Evolutionary conservation across 208 protist genomes (phyloP).

Genomic region (Crithidia brevicula): DNA sequence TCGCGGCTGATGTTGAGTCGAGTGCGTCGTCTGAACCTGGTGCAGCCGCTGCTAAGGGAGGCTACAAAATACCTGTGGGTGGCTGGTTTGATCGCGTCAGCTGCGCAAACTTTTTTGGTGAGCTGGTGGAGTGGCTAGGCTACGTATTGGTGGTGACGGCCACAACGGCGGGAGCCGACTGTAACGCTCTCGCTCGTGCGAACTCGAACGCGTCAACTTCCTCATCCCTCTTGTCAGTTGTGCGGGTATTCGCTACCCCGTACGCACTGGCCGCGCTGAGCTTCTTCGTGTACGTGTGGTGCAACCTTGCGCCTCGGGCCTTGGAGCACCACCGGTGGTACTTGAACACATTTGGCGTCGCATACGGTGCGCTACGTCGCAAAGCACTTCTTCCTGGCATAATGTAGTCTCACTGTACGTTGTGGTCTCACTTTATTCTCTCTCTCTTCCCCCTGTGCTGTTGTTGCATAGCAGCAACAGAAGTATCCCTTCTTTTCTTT

Average conservation of each 20-base stretch:
- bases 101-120: slow-evolving; percentile 83
- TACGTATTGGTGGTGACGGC: slow-evolving; percentile 58
- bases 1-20: not conserved
- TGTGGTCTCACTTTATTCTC: not conserved
- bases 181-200: not conserved
- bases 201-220: not conserved
- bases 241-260: slow-evolving; percentile 18
- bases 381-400: slow-evolving; percentile 39
- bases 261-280: slow-evolving; percentile 50
- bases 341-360: slow-evolving; percentile 47
- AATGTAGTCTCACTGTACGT: not conserved
- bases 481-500: not conserved
- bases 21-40: not conserved
- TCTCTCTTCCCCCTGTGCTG: not conserved
- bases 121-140: slow-evolving; percentile 79
- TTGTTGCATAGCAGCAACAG: too few species aligned
- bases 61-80: slow-evolving; percentile 64
- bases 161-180: slow-evolving; percentile 23
- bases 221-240: not conserved
- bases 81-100: slow-evolving; percentile 72
- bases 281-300: slow-evolving; percentile 69
- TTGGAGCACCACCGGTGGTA: slow-evolving; percentile 79
- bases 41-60: not conserved
- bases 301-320: slow-evolving; percentile 74
- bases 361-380: slow-evolving; percentile 49